phyloP scores from a whole-genome alignment of 1,284 basidiomycete species.

The Ganoderma multipileum region DNA sequence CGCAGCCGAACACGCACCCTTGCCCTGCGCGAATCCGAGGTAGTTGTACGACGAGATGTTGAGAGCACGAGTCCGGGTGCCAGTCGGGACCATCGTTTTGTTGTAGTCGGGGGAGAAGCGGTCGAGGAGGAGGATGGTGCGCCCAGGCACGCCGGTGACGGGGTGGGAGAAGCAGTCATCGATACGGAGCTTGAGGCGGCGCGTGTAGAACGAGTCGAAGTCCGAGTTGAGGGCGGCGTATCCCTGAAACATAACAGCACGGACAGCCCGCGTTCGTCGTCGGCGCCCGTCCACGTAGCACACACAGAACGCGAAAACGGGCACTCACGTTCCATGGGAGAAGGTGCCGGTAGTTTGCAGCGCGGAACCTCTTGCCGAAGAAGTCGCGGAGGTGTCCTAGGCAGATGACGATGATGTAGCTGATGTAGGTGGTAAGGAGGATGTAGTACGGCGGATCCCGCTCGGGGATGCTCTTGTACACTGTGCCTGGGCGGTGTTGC shows the following conservation, averaged over 20 bases:
- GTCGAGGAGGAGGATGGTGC: slow-evolving; percentile 90
- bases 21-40: slow-evolving; percentile 96
- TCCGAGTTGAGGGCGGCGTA: slow-evolving; percentile 98
- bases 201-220: slow-evolving; percentile 99
- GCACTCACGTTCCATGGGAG: slow-evolving; percentile 80
- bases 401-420: slow-evolving; percentile 88
- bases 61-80: slow-evolving; percentile 85
- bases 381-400: slow-evolving; percentile 96
- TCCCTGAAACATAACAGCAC: slow-evolving; percentile 58
- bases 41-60: slow-evolving; percentile 99
- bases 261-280: slow-evolving; percentile 13
- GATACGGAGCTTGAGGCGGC: slow-evolving; percentile 92
- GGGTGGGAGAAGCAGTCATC: slow-evolving; percentile 97
- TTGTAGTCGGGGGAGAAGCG: slow-evolving; percentile 87
- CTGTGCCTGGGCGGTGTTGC: slow-evolving; percentile 59
- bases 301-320: slow-evolving; percentile 5
- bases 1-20: slow-evolving; percentile 92
- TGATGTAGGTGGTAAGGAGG: slow-evolving; percentile 90
- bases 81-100: slow-evolving; percentile 81
- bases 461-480: slow-evolving; percentile 61
- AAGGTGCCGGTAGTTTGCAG: slow-evolving; percentile 80
- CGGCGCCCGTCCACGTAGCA: slow-evolving; percentile 7
- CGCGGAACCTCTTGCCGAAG: slow-evolving; percentile 86
- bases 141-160: slow-evolving; percentile 93
- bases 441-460: slow-evolving; percentile 91